Evolutionary conservation across 2,329 filamentous ascomycete genomes (phyloP).

Genomic region (Cercospora zeina): DNA sequence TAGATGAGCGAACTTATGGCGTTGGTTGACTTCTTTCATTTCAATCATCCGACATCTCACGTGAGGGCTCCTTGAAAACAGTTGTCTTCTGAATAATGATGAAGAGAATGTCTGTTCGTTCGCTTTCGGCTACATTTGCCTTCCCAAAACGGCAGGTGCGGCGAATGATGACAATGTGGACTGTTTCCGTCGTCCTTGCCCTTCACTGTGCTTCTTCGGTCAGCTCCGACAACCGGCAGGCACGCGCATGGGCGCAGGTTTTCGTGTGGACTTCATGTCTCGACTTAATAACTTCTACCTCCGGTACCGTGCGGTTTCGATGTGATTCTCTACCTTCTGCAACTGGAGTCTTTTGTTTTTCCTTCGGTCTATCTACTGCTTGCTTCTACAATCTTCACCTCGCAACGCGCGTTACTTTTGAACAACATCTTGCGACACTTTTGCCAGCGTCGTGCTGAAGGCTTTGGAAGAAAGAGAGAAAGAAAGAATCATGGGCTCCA

Average conservation of each 20-base stretch:
- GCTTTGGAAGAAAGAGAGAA: too few species aligned
- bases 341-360: too few species aligned
- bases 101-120: too few species aligned
- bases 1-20: too few species aligned
- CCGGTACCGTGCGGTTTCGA: neutral
- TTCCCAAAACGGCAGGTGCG: constrained; percentile 9
- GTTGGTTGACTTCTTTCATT: too few species aligned
- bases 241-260: neutral
- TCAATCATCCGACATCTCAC: too few species aligned
- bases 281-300: too few species aligned
- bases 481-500: constrained; percentile 22
- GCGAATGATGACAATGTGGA: constrained; percentile 1
- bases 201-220: constrained; percentile 1
- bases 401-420: neutral
- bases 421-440: too few species aligned
- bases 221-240: constrained; percentile 4
- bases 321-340: neutral
- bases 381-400: too few species aligned
- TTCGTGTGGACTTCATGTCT: constrained; percentile 9
- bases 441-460: too few species aligned
- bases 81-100: too few species aligned
- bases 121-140: neutral
- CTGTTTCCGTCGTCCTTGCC: neutral
- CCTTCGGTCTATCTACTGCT: neutral
- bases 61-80: too few species aligned